Base-by-base conservation (phyloP, 225 moss, liverwort and hornwort species). In the Thuidium tamariscinum region DNA sequence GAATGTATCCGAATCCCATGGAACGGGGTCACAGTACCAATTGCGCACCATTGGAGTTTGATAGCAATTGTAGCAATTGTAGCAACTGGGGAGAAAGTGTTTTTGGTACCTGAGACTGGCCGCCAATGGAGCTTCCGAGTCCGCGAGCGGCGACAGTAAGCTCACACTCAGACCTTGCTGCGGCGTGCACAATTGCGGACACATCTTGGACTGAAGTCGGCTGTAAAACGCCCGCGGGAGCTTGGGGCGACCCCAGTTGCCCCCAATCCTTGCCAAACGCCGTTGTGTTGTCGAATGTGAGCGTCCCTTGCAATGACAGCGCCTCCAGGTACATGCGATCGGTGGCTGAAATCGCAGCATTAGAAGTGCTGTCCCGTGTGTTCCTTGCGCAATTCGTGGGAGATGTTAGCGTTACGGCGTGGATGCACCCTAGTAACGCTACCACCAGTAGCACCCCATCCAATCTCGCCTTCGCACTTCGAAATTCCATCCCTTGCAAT, bases 241-340 rank as follows among this genome's bases (percentile, higher is more conserved):
- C 86, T 5, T 26, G 79, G 34, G 71, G 60, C 71, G 76, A 75
- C 21, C 85, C 78, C 30, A 85, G 59, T 49, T 52, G 86, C 5
- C 97, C 97, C 90, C 94, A 97, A 46, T 97, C 97, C 18, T 55
- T 63, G 3, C 90, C 91, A 3, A 85, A 91, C 26, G 90, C 85
- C 16, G 90, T 89, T 10, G 89, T 92, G 80, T 93, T 94, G 51
- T 86, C 83, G 79, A 91, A 91, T 3, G 80, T 83, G 30, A 91
- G 89, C 39, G 70, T 83, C 29, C 91, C 91, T 44, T 85, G 79
- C 46, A 91, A 54, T 12, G 87, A 34, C 5, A 91, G 83, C 11
- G 86, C 75, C 80, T 91, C 89, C 12, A 91, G 69, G 57, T 56
- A 57, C 30, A 57, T 36, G 19, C 91, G 91, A 75, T 89, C 89